A percentile compares a stretch with the other conserved stretches of the same genome.
Conservation (phyloP, 495 filamentous ascomycete genomes). For the Evernia prunastri region DNA sequence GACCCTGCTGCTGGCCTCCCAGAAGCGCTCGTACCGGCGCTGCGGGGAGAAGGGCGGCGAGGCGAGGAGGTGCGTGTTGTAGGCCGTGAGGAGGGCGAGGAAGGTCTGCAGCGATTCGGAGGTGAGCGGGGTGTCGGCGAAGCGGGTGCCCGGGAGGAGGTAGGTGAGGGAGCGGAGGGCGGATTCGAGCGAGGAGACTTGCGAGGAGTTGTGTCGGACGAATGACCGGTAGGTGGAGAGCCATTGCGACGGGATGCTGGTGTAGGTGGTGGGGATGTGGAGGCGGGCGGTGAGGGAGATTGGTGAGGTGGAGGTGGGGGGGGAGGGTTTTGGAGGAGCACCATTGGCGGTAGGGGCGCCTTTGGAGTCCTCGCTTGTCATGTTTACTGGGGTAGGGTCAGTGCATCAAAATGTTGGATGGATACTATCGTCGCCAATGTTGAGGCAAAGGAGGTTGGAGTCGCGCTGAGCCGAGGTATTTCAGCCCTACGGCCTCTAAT, state of each 20-base stretch:
- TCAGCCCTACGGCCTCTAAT: neutral
- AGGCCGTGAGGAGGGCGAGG: constrained; percentile 84
- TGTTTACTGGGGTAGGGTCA: neutral
- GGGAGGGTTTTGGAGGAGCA: constrained; percentile 1
- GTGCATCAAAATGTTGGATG: neutral
- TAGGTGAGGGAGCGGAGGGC: constrained; percentile 87
- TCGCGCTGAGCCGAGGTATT: constrained; percentile 9
- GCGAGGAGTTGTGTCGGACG: constrained; percentile 86
- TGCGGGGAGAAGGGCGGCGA: constrained; percentile 60
- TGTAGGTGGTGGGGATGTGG: constrained; percentile 22
- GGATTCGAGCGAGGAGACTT: constrained; percentile 89
- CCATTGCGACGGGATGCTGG: constrained; percentile 64
- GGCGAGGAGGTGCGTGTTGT: constrained; percentile 87
- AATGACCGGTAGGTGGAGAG: constrained; percentile 79
- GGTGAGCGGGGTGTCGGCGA: constrained; percentile 86
- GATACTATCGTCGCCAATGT: neutral
- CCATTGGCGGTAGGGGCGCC: neutral
- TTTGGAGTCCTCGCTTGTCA: neutral
- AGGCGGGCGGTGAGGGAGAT: constrained; percentile 11
- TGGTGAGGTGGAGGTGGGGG: neutral
- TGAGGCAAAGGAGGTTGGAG: neutral
- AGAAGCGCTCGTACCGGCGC: constrained; percentile 85
- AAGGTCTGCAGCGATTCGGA: constrained; percentile 88
- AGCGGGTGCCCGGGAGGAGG: constrained; percentile 85
- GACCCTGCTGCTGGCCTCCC: constrained; percentile 64